Conservation (phyloP, 768 basidiomycete species). For the Serpula lacrymans region DNA sequence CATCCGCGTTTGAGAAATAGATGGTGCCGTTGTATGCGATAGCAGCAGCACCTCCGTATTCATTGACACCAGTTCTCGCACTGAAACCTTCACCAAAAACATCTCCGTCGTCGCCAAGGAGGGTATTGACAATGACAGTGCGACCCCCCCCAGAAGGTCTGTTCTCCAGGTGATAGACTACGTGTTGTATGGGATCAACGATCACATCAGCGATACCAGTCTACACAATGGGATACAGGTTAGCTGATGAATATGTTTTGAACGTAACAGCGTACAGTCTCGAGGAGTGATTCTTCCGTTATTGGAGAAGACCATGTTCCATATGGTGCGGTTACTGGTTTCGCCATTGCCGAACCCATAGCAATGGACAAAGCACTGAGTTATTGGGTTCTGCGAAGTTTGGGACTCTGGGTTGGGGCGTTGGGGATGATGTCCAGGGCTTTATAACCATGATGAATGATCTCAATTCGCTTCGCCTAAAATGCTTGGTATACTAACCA, state of each 20-base stretch:
- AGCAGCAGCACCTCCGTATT: conserved; percentile 68
- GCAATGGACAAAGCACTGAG: no score
- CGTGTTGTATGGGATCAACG: conserved; percentile 46
- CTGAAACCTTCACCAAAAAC: conserved; percentile 54
- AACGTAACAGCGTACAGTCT: no score
- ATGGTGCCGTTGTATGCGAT: conserved; percentile 45
- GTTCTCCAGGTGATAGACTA: conserved; percentile 55
- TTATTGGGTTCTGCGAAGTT: no score
- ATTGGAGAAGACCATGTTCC: conserved; percentile 64
- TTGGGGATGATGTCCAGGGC: no score
- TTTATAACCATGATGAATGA: no score
- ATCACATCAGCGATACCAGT: no score
- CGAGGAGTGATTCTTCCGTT: conserved; percentile 48
- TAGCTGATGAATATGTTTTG: no score
- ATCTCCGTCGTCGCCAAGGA: conserved; percentile 41
- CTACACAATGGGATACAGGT: no score
- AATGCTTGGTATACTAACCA: no score
- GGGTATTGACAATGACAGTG: conserved; percentile 54
- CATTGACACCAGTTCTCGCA: conserved; percentile 57
- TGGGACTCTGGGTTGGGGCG: no score
- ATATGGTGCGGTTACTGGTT: conserved; percentile 49
- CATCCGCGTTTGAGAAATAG: conserved; percentile 57
- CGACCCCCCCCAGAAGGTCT: conserved; percentile 57
- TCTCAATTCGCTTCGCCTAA: no score
- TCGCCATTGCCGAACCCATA: no score